These are phyloP conservation scores for Penicillium paneum DNA, from an alignment of 2,329 filamentous ascomycete genomes.

Conservation along the genomic window DNA sequence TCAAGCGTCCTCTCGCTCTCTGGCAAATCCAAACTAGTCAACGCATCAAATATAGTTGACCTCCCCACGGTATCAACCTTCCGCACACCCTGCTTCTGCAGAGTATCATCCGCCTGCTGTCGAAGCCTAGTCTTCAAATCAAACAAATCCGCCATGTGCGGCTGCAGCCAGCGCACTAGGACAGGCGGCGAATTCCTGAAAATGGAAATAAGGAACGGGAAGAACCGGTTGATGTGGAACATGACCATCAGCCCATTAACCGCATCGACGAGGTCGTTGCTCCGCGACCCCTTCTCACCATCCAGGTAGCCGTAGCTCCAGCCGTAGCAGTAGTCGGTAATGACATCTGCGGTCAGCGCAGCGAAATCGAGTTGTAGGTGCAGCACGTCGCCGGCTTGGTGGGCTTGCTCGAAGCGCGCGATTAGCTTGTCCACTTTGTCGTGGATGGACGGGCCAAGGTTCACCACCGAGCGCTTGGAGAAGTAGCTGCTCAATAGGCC, in stretches of 20 bases:
- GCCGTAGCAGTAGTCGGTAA: slow-evolving; percentile 40
- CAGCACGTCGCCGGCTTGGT: slow-evolving; percentile 14
- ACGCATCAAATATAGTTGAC: slow-evolving; percentile 28
- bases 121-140: slow-evolving; percentile 19
- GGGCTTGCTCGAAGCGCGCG: slow-evolving; percentile 23
- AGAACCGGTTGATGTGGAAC: slow-evolving; percentile 25
- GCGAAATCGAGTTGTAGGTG: slow-evolving; percentile 27
- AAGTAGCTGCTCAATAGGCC: slow-evolving; percentile 46
- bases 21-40: slow-evolving; percentile 36
- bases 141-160: slow-evolving; percentile 21
- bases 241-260: slow-evolving; percentile 26
- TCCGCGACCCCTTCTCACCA: slow-evolving; percentile 21
- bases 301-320: slow-evolving; percentile 33
- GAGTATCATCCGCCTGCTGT: slow-evolving; percentile 15
- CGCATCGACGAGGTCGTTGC: slow-evolving; percentile 25
- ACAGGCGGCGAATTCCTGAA: slow-evolving; percentile 24
- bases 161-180: slow-evolving; percentile 20
- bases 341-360: slow-evolving; percentile 37
- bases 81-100: slow-evolving; percentile 5
- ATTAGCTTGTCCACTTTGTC: slow-evolving; percentile 33
- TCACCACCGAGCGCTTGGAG: slow-evolving; percentile 39
- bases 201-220: slow-evolving; percentile 29
- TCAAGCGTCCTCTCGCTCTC: slow-evolving; percentile 36
- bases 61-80: not conserved
- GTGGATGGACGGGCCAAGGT: slow-evolving; percentile 39